Conservation (phyloP, 2,329 filamentous ascomycete genomes). For the Colletotrichum graminicola region DNA sequence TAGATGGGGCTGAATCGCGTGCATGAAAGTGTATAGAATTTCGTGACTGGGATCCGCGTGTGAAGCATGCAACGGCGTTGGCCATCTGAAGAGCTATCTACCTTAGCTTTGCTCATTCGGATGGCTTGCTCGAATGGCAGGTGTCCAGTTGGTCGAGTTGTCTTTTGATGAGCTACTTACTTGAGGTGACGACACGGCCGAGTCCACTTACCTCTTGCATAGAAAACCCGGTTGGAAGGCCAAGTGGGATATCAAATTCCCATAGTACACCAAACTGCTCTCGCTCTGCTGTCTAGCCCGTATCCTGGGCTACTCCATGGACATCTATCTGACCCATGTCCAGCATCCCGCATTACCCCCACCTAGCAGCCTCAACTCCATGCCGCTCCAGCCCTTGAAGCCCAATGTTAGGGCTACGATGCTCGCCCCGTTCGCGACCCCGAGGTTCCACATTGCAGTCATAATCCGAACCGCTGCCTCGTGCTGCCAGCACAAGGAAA, state of each 20-base stretch:
- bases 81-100: constrained; percentile 12
- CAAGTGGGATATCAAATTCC: background rate
- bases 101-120: background rate
- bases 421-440: constrained; percentile 9
- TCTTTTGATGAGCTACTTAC: background rate
- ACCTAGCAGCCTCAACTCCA: background rate
- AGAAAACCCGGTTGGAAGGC: background rate
- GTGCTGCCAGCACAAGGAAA: background rate
- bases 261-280: background rate
- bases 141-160: background rate
- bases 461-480: background rate
- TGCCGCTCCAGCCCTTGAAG: background rate
- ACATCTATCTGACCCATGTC: background rate
- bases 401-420: constrained; percentile 1
- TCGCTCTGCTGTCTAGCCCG: background rate
- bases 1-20: constrained; percentile 10
- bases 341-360: background rate
- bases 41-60: background rate
- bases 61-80: background rate
- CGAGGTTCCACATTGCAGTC: background rate
- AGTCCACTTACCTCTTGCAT: background rate
- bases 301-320: too few species aligned
- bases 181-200: background rate
- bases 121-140: background rate
- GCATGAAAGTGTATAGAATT: constrained; percentile 11